These are phyloP conservation scores for Bipolaris gigantea DNA, from an alignment of 2,329 filamentous ascomycete species.

Conservation along the genomic window DNA sequence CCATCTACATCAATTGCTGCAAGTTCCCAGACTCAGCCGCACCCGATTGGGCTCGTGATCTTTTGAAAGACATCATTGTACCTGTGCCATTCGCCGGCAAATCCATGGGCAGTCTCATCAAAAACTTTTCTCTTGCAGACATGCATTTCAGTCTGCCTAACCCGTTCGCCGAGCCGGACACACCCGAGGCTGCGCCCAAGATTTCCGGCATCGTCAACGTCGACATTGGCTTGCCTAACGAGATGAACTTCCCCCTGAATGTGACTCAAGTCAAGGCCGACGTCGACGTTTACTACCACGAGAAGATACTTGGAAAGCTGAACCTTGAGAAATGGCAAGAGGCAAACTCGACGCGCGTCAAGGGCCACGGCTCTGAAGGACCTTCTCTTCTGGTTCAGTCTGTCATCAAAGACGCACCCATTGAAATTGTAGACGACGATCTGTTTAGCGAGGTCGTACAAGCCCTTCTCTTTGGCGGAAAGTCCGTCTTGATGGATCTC, in stretches of 20 bases:
- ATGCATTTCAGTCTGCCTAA: conserved; percentile 86
- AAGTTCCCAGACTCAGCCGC: conserved; percentile 66
- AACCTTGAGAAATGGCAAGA: conserved; percentile 80
- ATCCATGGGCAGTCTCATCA: conserved; percentile 79
- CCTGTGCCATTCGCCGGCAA: conserved; percentile 83
- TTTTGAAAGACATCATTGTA: conserved; percentile 79
- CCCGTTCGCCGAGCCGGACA: conserved; percentile 73
- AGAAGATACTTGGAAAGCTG: conserved; percentile 76
- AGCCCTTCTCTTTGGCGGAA: conserved; percentile 72
- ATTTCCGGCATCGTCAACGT: conserved; percentile 84
- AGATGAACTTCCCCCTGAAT: conserved; percentile 83
- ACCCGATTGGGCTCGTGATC: conserved; percentile 78
- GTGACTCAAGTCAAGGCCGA: conserved; percentile 75
- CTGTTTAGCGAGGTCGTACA: conserved; percentile 82
- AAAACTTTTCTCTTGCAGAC: conserved; percentile 82
- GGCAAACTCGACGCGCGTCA: conserved; percentile 75
- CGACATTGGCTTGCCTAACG: conserved; percentile 74
- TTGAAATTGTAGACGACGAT: conserved; percentile 78
- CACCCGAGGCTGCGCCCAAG: conserved; percentile 71
- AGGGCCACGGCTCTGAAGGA: conserved; percentile 59
- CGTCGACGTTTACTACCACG: conserved; percentile 79
- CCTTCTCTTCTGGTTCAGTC: conserved; percentile 74
- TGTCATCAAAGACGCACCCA: conserved; percentile 73
- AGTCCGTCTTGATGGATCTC: conserved; percentile 71
- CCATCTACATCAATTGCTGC: conserved; percentile 81